These are phyloP conservation scores for Xylaria sp. DNA, from an alignment of 2,329 filamentous ascomycete genomes.

Conservation along the genomic window DNA sequence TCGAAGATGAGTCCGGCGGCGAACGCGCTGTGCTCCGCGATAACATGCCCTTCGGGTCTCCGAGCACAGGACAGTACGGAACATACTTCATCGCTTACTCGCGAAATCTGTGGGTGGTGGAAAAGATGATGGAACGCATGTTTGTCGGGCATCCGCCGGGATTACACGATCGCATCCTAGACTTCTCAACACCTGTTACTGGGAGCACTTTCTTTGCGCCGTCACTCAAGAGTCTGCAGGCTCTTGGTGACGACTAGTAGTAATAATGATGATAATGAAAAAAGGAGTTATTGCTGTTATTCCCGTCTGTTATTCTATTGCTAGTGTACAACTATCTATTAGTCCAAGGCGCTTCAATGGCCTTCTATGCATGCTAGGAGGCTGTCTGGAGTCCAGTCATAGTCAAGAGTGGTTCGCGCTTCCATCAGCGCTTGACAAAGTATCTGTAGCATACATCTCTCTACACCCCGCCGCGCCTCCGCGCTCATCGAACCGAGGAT, in stretches of 20 bases:
- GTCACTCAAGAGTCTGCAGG: constrained; percentile 40
- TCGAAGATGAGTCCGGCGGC: constrained; percentile 61
- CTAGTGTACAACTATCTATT: neutral
- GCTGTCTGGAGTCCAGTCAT: constrained; percentile 34
- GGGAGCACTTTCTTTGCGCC: constrained; percentile 66
- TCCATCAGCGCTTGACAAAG: constrained; percentile 30
- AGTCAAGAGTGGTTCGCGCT: constrained; percentile 13
- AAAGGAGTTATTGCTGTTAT: neutral
- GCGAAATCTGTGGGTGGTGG: constrained; percentile 64
- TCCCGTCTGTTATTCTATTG: neutral
- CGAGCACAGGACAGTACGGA: constrained; percentile 62
- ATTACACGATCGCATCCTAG: constrained; percentile 64
- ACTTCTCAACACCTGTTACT: constrained; percentile 64
- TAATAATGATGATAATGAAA: no score
- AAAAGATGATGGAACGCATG: constrained; percentile 68
- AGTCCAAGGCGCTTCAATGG: neutral
- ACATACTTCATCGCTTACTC: constrained; percentile 70
- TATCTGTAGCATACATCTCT: constrained; percentile 34
- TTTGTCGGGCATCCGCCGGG: constrained; percentile 65
- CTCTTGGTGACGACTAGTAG: constrained; percentile 26
- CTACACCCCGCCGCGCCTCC: constrained; percentile 24
- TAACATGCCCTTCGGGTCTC: constrained; percentile 71
- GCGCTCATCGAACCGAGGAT: constrained; percentile 29
- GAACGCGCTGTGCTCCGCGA: constrained; percentile 67
- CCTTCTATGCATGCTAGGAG: constrained; percentile 33